These are phyloP conservation scores for Centrapalus pauciflorus DNA, from an alignment of 129 eudicot genomes.

Conservation along the genomic window DNA sequence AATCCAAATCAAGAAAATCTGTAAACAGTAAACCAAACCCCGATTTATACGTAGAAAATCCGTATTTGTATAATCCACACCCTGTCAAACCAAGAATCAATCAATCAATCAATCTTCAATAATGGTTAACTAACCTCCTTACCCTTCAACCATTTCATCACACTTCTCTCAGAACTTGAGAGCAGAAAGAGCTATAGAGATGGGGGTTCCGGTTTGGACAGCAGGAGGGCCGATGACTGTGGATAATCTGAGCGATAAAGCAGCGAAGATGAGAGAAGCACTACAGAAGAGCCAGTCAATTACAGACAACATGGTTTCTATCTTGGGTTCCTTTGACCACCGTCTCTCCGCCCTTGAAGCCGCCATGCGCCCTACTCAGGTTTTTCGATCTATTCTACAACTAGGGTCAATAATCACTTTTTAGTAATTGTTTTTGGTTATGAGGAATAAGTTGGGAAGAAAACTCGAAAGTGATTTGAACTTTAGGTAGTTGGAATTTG, in stretches of 20 bases:
- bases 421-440: neutral
- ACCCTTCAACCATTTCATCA: slow-evolving; percentile 13
- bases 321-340: slow-evolving; percentile 91
- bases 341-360: slow-evolving; percentile 97
- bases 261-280: slow-evolving; percentile 85
- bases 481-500: neutral
- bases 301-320: slow-evolving; percentile 82
- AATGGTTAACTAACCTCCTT: slow-evolving; percentile 30
- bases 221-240: slow-evolving; percentile 31
- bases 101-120: no score
- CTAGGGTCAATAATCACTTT: neutral
- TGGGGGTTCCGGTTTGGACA: slow-evolving; percentile 48
- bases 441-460: neutral
- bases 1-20: neutral
- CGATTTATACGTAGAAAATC: slow-evolving; percentile 16
- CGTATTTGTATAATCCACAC: neutral
- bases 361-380: slow-evolving; percentile 99
- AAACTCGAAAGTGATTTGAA: slow-evolving; percentile 5
- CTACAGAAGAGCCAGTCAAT: slow-evolving; percentile 73
- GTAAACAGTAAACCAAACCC: no score
- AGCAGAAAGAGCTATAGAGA: neutral
- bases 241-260: slow-evolving; percentile 69
- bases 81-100: slow-evolving; percentile 26
- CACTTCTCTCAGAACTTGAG: slow-evolving; percentile 1
- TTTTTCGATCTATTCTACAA: slow-evolving; percentile 11